These are phyloP conservation scores for Prinsepia uniflora DNA, from an alignment of 306 rosid species.

Conservation along the genomic window DNA sequence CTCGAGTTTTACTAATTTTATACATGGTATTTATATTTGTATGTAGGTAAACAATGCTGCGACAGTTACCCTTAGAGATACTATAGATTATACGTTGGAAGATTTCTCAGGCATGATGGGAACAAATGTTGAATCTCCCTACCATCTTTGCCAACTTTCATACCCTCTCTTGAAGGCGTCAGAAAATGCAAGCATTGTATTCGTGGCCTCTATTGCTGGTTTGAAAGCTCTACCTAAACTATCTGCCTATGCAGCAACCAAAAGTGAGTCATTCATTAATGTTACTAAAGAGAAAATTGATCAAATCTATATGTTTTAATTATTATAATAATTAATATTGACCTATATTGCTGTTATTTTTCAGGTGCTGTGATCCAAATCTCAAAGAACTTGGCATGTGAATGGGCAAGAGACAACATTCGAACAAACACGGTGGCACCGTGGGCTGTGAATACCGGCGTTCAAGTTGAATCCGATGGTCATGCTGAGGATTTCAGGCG, in stretches of 20 bases:
- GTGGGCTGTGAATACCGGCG: conserved; percentile 25
- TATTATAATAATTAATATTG: too few relatives aligned
- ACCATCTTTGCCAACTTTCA: conserved; percentile 38
- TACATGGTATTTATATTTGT: too few relatives aligned
- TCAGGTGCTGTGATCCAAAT: conserved; percentile 60
- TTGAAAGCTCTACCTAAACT: conserved; percentile 24
- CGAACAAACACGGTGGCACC: conserved; percentile 54
- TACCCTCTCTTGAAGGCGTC: conserved; percentile 41
- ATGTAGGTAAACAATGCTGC: conserved; percentile 38
- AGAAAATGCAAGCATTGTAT: conserved; percentile 38
- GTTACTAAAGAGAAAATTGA: neutral
- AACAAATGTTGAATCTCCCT: conserved; percentile 36
- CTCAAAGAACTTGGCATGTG: conserved; percentile 55
- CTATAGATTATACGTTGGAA: conserved; percentile 13
- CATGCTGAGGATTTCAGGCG: neutral
- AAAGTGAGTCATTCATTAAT: conserved; percentile 28
- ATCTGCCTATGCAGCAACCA: conserved; percentile 42
- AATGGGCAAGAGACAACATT: conserved; percentile 70
- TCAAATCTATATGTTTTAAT: neutral
- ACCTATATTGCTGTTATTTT: too few relatives aligned
- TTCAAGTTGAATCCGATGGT: conserved; percentile 8
- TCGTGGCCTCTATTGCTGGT: conserved; percentile 38
- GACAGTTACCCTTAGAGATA: neutral
- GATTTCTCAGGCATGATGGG: conserved; percentile 29
- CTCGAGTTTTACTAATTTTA: too few relatives aligned